Conservation (phyloP, 106 monocot species). For the Allium fistulosum region DNA sequence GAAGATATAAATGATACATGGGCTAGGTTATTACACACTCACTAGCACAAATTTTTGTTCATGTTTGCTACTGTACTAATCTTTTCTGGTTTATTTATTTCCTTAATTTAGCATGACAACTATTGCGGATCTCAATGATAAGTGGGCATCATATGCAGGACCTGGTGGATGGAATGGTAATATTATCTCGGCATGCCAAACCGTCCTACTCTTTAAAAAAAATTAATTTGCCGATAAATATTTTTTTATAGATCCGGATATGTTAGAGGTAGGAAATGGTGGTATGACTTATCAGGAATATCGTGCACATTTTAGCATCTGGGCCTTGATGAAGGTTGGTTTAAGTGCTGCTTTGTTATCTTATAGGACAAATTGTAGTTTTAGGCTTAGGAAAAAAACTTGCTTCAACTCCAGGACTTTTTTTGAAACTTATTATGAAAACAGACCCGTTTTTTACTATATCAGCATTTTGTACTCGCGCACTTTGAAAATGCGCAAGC, state of each 20-base stretch:
- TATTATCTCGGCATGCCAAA: background rate
- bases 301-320: slow-evolving; percentile 94
- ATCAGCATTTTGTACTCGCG: background rate
- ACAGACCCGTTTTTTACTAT: too few relatives aligned
- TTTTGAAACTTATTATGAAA: too few relatives aligned
- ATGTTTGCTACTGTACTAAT: too few relatives aligned
- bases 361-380: background rate
- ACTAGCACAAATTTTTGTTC: too few relatives aligned
- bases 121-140: slow-evolving; percentile 85
- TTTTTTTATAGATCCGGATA: slow-evolving; percentile 72
- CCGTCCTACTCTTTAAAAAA: background rate
- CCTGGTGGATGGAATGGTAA: slow-evolving; percentile 99
- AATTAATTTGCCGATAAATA: background rate
- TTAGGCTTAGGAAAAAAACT: too few relatives aligned
- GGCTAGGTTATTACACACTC: slow-evolving; percentile 44
- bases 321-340: slow-evolving; percentile 95
- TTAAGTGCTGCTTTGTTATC: background rate
- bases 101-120: slow-evolving; percentile 69
- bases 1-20: slow-evolving; percentile 92
- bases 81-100: background rate
- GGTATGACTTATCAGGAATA: slow-evolving; percentile 88
- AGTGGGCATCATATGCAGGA: slow-evolving; percentile 99
- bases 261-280: slow-evolving; percentile 96
- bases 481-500: background rate
- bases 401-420: too few relatives aligned